Base-by-base conservation (phyloP, 768 basidiomycete genomes). In the Pulveroboletus ravenelii region DNA sequence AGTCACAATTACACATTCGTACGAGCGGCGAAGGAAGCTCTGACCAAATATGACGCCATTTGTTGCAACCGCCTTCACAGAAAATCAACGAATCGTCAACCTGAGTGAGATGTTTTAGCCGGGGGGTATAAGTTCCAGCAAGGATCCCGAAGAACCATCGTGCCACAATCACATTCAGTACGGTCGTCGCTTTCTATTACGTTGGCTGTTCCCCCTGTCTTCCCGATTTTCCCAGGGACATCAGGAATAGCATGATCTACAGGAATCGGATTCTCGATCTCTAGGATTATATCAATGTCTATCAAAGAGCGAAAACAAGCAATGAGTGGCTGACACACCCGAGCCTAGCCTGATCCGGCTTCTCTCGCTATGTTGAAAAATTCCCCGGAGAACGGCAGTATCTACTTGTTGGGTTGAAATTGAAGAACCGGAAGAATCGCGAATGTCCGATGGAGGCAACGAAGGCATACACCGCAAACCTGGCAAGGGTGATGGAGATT, bases 41-140 rank as follows among this genome's bases (percentile, higher is more conserved):
- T 47, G 48, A 89, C 89, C 89, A 92, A 38, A 82, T 58, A 63
- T 92, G 89, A 62, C 78, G 85, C 87, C 87, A 89, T 50, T 72
- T 77, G 15, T 72, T 72, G 65, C 89, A 90, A n/a, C 74, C 79
- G 9, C 81, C 82, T 52, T 90, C 87, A 59, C 89, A 92, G 48
- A 79, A 74, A 49, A 80, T 76, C 27, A 57, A 60, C 20, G 77
- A 73, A 54, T 85, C 84, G 27, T 83, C 81, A 14, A 72, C 59
- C 85, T 89, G 39, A 18, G 43, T 17, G 13, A 37, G 12, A 51
- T 30, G 1, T 42, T 34, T 60, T 27, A 52, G 42, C 15, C 15
- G 32, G 29, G 25, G 6, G 17, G 15, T 40, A 12, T 27, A 25
- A 6, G 27, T 41, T 29, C 46, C 41, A 25, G 48, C 15, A 48